These are phyloP conservation scores for Rhynchospora breviuscula DNA, from an alignment of 176 grass and related monocot species.

Conservation along the genomic window DNA sequence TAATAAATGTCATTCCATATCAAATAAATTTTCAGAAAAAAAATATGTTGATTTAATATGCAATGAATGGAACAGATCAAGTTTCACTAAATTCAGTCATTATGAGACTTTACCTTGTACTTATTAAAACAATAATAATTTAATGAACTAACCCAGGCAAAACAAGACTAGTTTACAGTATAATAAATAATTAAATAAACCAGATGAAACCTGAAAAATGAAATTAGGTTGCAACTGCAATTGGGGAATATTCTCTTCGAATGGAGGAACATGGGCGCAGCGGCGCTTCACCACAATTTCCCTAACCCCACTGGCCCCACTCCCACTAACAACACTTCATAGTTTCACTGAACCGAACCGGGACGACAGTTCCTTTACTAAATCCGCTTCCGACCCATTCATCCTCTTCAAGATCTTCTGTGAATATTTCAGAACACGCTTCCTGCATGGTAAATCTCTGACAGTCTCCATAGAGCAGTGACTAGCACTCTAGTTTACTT, in stretches of 20 bases:
- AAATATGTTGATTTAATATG: no score
- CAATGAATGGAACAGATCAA: no score
- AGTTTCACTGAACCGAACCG: not conserved
- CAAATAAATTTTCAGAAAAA: no score
- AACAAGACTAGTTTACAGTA: no score
- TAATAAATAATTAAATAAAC: no score
- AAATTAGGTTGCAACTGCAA: not conserved
- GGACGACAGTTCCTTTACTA: not conserved
- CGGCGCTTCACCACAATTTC: constrained; percentile 6
- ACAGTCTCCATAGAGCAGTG: not conserved
- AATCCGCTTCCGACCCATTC: not conserved
- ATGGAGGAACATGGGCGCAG: constrained; percentile 3
- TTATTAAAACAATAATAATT: no score
- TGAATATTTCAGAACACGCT: not conserved
- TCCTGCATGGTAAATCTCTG: not conserved
- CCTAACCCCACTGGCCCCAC: not conserved
- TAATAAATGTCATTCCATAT: no score
- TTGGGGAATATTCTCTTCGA: not conserved
- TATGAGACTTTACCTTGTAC: no score
- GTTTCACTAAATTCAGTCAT: no score
- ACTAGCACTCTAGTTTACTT: not conserved
- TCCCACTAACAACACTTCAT: not conserved
- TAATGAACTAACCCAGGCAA: no score
- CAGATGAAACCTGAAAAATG: not conserved
- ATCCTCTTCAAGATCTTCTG: not conserved